Percentiles rank a stretch among this genome's conserved stretches.
Conservation (phyloP, 108 stramenopile genomes). For the Ochromonas danica region DNA sequence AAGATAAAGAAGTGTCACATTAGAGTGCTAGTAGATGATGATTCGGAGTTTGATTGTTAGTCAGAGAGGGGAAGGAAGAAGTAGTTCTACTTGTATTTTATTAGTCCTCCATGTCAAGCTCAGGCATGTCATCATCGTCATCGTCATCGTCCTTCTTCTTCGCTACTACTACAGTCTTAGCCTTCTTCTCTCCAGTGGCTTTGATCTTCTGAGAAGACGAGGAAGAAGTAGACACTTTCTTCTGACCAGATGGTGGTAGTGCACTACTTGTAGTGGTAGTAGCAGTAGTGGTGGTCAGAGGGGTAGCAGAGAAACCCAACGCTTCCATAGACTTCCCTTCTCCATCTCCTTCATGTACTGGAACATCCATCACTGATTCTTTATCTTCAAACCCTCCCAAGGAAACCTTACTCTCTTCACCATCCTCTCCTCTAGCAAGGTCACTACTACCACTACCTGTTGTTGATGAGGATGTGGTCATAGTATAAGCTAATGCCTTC, state of each 20-base stretch:
- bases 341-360: neutral
- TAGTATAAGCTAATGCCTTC: too few species aligned
- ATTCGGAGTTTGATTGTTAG: too few species aligned
- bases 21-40: too few species aligned
- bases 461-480: too few species aligned
- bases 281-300: neutral
- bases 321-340: neutral
- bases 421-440: too few species aligned
- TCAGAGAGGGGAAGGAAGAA: too few species aligned
- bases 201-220: neutral
- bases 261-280: neutral
- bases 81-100: too few species aligned
- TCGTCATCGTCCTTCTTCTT: neutral
- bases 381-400: too few species aligned
- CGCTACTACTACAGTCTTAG: neutral
- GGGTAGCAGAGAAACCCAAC: neutral
- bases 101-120: neutral
- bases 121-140: conserved; percentile 1
- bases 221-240: neutral
- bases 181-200: neutral
- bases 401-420: too few species aligned
- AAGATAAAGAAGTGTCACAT: too few species aligned
- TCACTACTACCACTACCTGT: too few species aligned
- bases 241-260: neutral
- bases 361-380: conserved; percentile 4